Conservation (phyloP, 805 yeast species). For the Metschnikowia corniflorae region DNA sequence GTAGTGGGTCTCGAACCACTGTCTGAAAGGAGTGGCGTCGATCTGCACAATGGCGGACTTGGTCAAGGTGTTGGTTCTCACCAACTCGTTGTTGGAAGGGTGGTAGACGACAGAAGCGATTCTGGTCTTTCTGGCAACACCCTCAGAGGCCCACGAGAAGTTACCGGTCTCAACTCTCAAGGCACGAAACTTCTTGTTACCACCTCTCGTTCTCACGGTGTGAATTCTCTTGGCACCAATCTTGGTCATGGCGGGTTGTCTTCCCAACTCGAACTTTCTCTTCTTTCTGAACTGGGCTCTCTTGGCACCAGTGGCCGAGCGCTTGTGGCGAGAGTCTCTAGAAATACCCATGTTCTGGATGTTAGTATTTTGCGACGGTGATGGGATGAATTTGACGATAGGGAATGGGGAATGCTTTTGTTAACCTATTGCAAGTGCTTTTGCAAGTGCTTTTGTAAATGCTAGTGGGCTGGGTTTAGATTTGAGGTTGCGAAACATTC, state of each 20-base stretch:
- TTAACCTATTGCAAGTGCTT: too few species aligned
- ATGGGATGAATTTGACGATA: too few species aligned
- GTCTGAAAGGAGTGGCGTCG: conserved; percentile 99
- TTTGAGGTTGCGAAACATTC: too few species aligned
- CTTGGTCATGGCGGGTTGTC: conserved; percentile 99
- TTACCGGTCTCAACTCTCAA: conserved; percentile 98
- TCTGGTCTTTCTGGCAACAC: conserved; percentile 98
- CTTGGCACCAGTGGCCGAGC: conserved; percentile 99
- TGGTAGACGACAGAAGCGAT: conserved; percentile 96
- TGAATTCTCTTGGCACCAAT: conserved; percentile 99
- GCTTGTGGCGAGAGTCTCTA: conserved; percentile 99
- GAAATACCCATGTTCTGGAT: conserved; percentile 91
- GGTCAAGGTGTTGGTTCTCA: conserved; percentile 99
- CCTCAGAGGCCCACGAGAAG: conserved; percentile 99
- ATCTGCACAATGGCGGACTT: conserved; percentile 98
- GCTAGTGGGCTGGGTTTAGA: too few species aligned
- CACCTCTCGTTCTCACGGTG: conserved; percentile 99
- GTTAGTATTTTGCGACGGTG: conserved; percentile 12
- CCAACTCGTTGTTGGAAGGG: conserved; percentile 99
- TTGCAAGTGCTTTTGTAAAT: too few species aligned
- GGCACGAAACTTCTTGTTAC: conserved; percentile 99
- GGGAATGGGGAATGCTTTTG: too few species aligned
- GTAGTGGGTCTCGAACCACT: conserved; percentile 98
- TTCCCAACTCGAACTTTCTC: conserved; percentile 99
- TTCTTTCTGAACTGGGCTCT: conserved; percentile 99